Conservation (phyloP, 164 flowering plant species). For the Liquidambar formosana region DNA sequence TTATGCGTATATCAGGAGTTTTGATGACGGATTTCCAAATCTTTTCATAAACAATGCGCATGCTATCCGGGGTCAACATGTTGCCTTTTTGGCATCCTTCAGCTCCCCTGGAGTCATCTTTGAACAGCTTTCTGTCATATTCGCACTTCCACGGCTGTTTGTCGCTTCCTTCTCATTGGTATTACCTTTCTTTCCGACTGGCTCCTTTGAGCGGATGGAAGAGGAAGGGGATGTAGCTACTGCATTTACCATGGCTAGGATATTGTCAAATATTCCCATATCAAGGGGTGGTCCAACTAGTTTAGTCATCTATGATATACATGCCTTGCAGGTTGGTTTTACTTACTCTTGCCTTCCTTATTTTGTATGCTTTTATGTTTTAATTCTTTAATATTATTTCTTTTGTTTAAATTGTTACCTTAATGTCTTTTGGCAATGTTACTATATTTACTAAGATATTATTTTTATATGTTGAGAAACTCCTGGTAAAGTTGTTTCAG, state of each 20-base stretch:
- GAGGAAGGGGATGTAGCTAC: conserved; percentile 99
- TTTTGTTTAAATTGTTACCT: too few relatives aligned
- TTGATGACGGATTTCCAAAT: conserved; percentile 95
- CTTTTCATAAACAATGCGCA: conserved; percentile 90
- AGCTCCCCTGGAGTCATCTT: conserved; percentile 88
- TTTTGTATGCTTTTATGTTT: neutral
- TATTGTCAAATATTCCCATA: conserved; percentile 86
- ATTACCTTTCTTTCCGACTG: conserved; percentile 95
- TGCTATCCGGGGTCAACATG: conserved; percentile 84
- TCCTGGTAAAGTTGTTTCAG: too few relatives aligned
- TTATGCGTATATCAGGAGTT: conserved; percentile 60
- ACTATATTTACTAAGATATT: too few relatives aligned
- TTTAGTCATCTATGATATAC: conserved; percentile 91
- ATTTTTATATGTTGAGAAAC: too few relatives aligned
- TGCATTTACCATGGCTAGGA: conserved; percentile 94
- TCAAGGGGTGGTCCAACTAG: conserved; percentile 98
- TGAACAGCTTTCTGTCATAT: conserved; percentile 93
- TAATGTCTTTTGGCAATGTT: too few relatives aligned
- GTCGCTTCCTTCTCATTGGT: conserved; percentile 91
- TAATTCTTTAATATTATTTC: neutral
- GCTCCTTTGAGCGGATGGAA: conserved; percentile 97
- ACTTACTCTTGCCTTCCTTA: neutral
- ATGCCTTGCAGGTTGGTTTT: conserved; percentile 84
- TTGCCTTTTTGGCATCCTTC: conserved; percentile 94
- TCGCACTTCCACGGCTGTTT: conserved; percentile 79